These are phyloP conservation scores for Didymellaceae sp. DNA, from an alignment of 2,329 filamentous ascomycete species.

Conservation along the genomic window DNA sequence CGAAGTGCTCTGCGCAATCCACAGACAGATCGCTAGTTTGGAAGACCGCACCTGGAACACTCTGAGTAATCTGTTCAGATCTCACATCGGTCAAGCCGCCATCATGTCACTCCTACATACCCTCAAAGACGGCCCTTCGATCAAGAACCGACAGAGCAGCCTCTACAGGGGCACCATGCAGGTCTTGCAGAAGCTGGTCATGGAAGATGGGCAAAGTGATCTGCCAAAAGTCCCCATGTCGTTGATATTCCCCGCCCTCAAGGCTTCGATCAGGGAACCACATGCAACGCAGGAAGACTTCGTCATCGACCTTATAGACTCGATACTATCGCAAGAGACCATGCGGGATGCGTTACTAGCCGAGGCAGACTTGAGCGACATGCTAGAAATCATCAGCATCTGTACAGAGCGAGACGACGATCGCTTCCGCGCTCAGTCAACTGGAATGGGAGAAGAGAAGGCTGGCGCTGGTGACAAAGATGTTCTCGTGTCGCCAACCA, in stretches of 20 bases:
- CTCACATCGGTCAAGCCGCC: constrained; percentile 74
- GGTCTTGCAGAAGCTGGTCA: constrained; percentile 39
- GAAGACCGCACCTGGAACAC: constrained; percentile 73
- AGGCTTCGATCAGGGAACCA: constrained; percentile 38
- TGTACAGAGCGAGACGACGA: constrained; percentile 54
- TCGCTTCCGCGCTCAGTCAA: constrained; percentile 23
- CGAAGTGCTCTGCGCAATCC: constrained; percentile 74
- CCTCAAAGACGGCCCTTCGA: constrained; percentile 36
- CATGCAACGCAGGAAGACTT: constrained; percentile 49
- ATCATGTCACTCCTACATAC: constrained; percentile 70
- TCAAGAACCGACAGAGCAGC: constrained; percentile 32
- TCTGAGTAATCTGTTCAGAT: constrained; percentile 72
- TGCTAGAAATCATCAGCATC: constrained; percentile 65
- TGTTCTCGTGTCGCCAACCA: constrained; percentile 14
- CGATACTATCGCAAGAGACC: constrained; percentile 53
- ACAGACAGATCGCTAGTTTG: constrained; percentile 67
- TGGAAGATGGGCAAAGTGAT: constrained; percentile 42
- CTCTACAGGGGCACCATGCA: constrained; percentile 40
- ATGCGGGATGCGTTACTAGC: constrained; percentile 65
- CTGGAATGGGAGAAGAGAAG: constrained; percentile 29
- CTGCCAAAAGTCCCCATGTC: constrained; percentile 45
- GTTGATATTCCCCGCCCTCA: constrained; percentile 43
- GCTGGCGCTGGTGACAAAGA: constrained; percentile 54
- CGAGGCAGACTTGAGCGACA: constrained; percentile 70
- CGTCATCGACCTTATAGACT: constrained; percentile 58